Conservation (phyloP, 768 basidiomycete species). For the Suillus weaverae region DNA sequence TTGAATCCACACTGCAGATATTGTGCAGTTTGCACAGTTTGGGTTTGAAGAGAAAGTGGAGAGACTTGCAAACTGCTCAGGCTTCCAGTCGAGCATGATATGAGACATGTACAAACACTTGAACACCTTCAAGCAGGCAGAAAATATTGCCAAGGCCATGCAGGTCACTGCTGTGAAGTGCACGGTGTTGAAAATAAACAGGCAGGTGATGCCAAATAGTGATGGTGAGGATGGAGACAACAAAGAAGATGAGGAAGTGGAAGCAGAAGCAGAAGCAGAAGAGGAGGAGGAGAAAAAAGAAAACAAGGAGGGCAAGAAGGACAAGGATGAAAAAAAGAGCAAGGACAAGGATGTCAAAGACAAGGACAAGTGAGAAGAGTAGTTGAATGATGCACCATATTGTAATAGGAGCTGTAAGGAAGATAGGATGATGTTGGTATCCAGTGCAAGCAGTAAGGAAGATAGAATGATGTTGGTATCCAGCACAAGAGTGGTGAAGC, state of each 20-base stretch:
- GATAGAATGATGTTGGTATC: too few relatives aligned
- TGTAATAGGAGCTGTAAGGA: constrained; percentile 32
- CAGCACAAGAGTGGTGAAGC: constrained; percentile 34
- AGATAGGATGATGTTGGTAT: too few relatives aligned
- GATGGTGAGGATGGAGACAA: background rate
- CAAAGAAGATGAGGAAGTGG: too few relatives aligned
- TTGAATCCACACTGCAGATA: background rate
- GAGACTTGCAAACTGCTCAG: background rate
- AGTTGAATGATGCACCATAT: background rate
- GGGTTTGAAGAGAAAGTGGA: background rate
- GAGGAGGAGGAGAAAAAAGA: background rate
- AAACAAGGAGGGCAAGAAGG: background rate
- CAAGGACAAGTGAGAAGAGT: background rate
- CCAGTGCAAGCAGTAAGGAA: too few relatives aligned
- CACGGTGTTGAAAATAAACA: background rate
- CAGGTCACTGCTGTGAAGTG: background rate
- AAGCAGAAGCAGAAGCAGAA: too few relatives aligned
- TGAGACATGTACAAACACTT: background rate
- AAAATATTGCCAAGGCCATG: background rate
- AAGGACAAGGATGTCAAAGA: background rate
- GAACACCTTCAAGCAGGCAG: background rate
- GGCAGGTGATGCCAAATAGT: background rate
- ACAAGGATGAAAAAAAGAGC: background rate
- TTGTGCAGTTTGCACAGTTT: background rate
- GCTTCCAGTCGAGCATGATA: background rate